These are phyloP conservation scores for Apiospora marii DNA, from an alignment of 2,329 filamentous ascomycete species.

Conservation along the genomic window DNA sequence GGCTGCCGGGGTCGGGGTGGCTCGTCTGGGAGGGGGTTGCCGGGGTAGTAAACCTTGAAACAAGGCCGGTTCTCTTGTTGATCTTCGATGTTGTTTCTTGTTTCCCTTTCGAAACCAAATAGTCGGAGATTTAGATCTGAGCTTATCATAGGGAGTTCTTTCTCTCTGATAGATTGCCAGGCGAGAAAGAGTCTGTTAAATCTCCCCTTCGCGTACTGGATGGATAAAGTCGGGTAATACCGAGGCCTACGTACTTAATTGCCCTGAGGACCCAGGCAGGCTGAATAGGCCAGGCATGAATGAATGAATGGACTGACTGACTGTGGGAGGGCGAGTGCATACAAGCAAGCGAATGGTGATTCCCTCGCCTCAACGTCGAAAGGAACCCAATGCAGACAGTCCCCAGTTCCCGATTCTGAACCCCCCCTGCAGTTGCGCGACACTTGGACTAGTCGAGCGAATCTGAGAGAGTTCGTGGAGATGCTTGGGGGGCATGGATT, in stretches of 20 bases:
- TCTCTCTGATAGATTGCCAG: not conserved
- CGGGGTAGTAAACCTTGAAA: constrained; percentile 4
- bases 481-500: not conserved
- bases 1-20: constrained; percentile 5
- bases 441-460: not conserved
- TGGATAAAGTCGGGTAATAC: constrained; percentile 20
- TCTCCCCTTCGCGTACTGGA: not conserved
- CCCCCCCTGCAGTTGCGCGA: constrained; percentile 2
- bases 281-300: constrained; percentile 3
- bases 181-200: not conserved
- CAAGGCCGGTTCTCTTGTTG: not conserved
- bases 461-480: constrained; percentile 21
- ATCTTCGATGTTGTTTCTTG: constrained; percentile 12
- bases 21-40: not conserved
- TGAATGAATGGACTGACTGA: not conserved
- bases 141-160: not conserved
- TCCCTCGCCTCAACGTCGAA: not conserved
- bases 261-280: not conserved
- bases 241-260: not conserved
- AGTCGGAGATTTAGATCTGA: constrained; percentile 16
- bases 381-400: constrained; percentile 2
- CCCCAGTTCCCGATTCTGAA: not conserved
- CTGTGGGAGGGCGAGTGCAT: not conserved
- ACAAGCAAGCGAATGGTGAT: constrained; percentile 5
- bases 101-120: not conserved